A percentile compares a stretch with the other conserved stretches of the same genome.
phyloP scores from a whole-genome alignment of 345 rosid species.

The Eucalyptus shirleyi region DNA sequence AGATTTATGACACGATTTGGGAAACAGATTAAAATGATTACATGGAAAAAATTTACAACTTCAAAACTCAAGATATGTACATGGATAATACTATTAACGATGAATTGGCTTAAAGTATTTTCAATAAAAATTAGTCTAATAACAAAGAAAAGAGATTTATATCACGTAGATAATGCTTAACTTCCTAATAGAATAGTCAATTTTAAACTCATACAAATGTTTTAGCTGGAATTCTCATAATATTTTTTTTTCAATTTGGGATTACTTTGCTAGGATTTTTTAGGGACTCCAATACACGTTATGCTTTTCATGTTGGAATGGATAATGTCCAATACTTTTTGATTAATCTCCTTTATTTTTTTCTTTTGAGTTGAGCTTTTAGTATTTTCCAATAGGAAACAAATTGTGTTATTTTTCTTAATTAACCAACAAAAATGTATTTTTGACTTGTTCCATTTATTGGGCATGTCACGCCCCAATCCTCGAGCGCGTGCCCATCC shows the following conservation, averaged over 20 bases:
- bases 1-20: neutral
- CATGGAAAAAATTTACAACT: neutral
- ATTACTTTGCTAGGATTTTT: neutral
- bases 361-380: neutral
- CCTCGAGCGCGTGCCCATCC: too few species aligned
- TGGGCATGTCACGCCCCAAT: neutral
- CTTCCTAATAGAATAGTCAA: neutral
- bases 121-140: neutral
- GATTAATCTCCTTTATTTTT: neutral
- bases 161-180: neutral
- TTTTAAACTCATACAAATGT: neutral
- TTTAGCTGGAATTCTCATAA: neutral
- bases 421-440: neutral
- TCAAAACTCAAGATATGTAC: neutral
- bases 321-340: neutral
- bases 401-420: neutral
- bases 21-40: neutral
- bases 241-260: neutral
- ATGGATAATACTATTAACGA: neutral
- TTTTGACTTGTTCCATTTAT: neutral
- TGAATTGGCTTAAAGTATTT: neutral
- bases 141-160: neutral
- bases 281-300: neutral
- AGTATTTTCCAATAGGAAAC: neutral
- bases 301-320: neutral